Base-by-base conservation (phyloP, 352 stramenopile species). In the Blastocystis sp. region DNA sequence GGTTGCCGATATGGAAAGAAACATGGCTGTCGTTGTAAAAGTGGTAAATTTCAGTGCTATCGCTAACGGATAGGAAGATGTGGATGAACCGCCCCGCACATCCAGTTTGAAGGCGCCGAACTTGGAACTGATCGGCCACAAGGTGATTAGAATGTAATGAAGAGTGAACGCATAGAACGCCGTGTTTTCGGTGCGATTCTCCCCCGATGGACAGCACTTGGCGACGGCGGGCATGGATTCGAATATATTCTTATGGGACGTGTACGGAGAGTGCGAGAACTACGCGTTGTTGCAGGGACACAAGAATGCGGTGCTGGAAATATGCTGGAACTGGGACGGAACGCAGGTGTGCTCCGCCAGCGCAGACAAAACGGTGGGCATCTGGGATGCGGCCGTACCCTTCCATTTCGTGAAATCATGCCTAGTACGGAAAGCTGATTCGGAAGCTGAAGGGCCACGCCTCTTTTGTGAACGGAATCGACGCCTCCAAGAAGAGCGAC, bases 271-370 rank as follows among this genome's bases (percentile, higher is more conserved):
- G 45, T 95, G 93, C 89, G 89, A 91, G 62, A 95, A 95, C 80
- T 95, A 94, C 89, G 92, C 89, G 65, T 89, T 93, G 77, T 89
- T 95, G 43, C 91, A 54, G n/a, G 93, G 93, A 34, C 93, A 95
- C 90, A 95, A 95, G 91, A 95, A 95, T 82, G 93, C 93, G 1
- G 92, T 95, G 60, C 82, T 95, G 59, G 92, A 95, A 89, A 92
- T 95, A 14, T 92, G 94, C 74, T 95, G 93, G 93, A 94, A 91
- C 42, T 95, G 94, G 89, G 93, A 95, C 89, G 94, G 92, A 74
- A 79, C 90, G 40, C 90, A 93, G 63, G 17, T 95, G 19, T 90
- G 94, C 54, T 94, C 92, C 9, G 92, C 91, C 28, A 94, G 93
- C 48, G 93, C 93, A 9, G 93, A 95, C 90, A 95, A 95, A 89